Evolutionary conservation across 2,329 filamentous ascomycete species (phyloP), one percentile per base, ranked within the genome.

Genomic region (Dothiorella sarmentorum): DNA sequence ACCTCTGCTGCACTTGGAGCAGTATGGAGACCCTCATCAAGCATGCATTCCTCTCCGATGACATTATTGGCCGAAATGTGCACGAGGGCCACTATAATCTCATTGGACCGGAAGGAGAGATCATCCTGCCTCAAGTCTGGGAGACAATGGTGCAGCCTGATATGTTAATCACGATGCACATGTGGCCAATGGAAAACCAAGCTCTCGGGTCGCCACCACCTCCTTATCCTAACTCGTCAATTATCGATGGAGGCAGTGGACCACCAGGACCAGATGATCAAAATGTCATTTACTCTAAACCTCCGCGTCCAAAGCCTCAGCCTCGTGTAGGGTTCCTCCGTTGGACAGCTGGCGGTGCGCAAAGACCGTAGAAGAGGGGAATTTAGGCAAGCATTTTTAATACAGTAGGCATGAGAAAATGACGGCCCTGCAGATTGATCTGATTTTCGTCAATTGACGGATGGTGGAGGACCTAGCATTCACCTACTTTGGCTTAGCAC

Each of bases 1-100:
- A 92, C 63, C 73, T 95, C 27, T 96, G 91, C 73, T 85, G 86
- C 67, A 94, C 87, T 2, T 95, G 91, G 91, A 78, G 80, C 70
- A 76, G 76, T 31, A 79, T 80, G 77, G 75, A 79, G 62, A 68
- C 70, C 26, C 69, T 80, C 47, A 79, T 80, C 69, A 75, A 76
- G 62, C 77, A 80, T 66, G 77, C 78, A 17, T 80, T 79, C 66
- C 63, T 75, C 20, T 75, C 78, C 61, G 73, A 79, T 27, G 77
- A 79, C 52, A 67, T 72, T 26, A 73, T 80, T 26, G 73, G 75
- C 35, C 71, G 73, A 35, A 75, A 78, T 59, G 76, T 80, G 6
- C 71, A 75, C 29, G 69, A 75, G 59, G 75, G 76, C 29, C 75
- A 77, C 61, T 80, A 79, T 65, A 76, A 79, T 57, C 72, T 80